phyloP scores from a whole-genome alignment of 2,329 filamentous ascomycete genomes.

The Botrytis byssoidea region DNA sequence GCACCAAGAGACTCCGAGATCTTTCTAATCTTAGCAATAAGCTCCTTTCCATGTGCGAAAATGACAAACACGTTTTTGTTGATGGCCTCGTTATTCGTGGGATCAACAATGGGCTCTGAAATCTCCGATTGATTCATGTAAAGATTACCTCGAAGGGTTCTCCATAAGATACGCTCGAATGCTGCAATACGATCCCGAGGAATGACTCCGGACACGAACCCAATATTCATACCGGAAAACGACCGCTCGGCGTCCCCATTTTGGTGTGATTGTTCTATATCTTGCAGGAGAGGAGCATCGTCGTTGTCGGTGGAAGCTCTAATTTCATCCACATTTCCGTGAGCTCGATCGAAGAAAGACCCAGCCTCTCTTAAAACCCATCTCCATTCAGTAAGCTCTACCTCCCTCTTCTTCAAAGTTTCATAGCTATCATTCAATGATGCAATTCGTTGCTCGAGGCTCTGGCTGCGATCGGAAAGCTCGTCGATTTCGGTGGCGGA shows the following conservation, averaged over 20 bases:
- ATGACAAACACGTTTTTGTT: conserved; percentile 99
- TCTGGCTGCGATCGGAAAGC: conserved; percentile 86
- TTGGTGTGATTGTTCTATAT: conserved; percentile 80
- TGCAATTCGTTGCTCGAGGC: conserved; percentile 84
- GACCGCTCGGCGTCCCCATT: conserved; percentile 67
- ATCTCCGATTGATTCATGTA: conserved; percentile 99
- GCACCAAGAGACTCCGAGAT: conserved; percentile 97
- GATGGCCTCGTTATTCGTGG: conserved; percentile 84
- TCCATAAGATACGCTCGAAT: conserved; percentile 97
- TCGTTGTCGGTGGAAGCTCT: conserved; percentile 81
- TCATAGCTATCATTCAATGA: conserved; percentile 98
- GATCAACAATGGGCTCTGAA: conserved; percentile 86
- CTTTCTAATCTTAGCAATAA: conserved; percentile 97
- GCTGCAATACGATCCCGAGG: conserved; percentile 87
- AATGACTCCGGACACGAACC: conserved; percentile 96
- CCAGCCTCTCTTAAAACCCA: conserved; percentile 96
- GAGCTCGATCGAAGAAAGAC: conserved; percentile 94
- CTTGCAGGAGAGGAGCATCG: conserved; percentile 87
- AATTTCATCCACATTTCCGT: conserved; percentile 96
- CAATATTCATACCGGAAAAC: conserved; percentile 98
- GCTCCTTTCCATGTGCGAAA: conserved; percentile 97
- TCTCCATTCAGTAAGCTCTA: conserved; percentile 96
- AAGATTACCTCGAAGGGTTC: conserved; percentile 92
- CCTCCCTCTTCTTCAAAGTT: conserved; percentile 94
- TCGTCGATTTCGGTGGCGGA: conserved; percentile 96